Evolutionary conservation across 352 stramenopile genomes (phyloP).

Genomic region (Globisporangium acanthophoron): DNA sequence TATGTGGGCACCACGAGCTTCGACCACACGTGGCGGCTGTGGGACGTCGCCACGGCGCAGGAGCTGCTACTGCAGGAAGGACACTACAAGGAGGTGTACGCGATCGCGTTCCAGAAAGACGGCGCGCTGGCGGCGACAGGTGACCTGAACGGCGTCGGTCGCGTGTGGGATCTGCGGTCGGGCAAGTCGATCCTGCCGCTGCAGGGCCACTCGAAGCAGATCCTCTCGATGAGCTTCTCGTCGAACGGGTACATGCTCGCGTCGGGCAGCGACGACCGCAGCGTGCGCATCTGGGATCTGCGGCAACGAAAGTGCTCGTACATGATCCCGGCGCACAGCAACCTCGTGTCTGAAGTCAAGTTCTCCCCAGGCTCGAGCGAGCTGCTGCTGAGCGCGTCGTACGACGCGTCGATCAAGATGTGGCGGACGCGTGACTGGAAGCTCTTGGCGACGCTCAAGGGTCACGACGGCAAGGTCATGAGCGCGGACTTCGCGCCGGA

Average conservation of each 20-base stretch:
- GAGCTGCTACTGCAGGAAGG: slow-evolving; percentile 96
- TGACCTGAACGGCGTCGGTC: slow-evolving; percentile 92
- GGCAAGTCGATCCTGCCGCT: slow-evolving; percentile 89
- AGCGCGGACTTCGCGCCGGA: slow-evolving; percentile 88
- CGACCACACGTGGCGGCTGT: slow-evolving; percentile 97
- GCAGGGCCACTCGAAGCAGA: slow-evolving; percentile 94
- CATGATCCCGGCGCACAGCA: slow-evolving; percentile 93
- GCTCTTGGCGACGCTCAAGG: slow-evolving; percentile 82
- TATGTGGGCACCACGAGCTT: slow-evolving; percentile 94
- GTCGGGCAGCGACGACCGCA: slow-evolving; percentile 95
- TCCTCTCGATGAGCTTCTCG: slow-evolving; percentile 92
- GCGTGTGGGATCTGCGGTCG: slow-evolving; percentile 95
- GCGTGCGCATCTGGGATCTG: slow-evolving; percentile 95
- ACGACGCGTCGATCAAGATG: slow-evolving; percentile 93
- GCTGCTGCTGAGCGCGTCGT: slow-evolving; percentile 89
- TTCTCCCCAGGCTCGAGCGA: slow-evolving; percentile 81
- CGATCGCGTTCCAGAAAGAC: slow-evolving; percentile 94
- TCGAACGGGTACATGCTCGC: slow-evolving; percentile 92
- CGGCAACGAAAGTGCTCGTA: slow-evolving; percentile 88
- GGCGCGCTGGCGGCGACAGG: slow-evolving; percentile 91
- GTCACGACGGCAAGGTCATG: slow-evolving; percentile 96
- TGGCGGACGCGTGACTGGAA: slow-evolving; percentile 94
- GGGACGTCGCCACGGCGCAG: slow-evolving; percentile 91
- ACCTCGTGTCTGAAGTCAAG: slow-evolving; percentile 91
- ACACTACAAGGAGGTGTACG: slow-evolving; percentile 93